A percentile compares a stretch with the other conserved stretches of the same genome.
Evolutionary conservation across 805 yeast genomes (phyloP).

Genomic region (Wilhelminamyces savonicus): DNA sequence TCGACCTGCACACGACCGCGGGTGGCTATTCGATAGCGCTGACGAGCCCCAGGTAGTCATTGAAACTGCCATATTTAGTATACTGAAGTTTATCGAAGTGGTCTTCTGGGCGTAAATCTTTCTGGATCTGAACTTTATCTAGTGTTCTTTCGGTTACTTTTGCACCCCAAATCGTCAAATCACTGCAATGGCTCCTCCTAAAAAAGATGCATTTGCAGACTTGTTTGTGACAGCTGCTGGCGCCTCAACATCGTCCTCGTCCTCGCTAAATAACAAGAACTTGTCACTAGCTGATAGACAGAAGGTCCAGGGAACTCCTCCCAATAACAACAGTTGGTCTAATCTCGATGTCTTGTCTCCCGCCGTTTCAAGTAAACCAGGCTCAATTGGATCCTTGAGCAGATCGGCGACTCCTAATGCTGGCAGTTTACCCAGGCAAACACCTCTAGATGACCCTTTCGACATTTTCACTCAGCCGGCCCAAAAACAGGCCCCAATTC

Average conservation of each 20-base stretch:
- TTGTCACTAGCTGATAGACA: conserved; percentile 22
- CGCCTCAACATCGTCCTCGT: conserved; percentile 6
- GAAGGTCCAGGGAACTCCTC: conserved; percentile 5
- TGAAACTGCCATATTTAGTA: no score
- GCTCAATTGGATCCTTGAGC: conserved; percentile 1
- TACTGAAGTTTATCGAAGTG: no score
- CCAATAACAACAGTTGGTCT: conserved; percentile 1
- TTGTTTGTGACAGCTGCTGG: conserved; percentile 28
- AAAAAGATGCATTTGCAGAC: conserved; percentile 41
- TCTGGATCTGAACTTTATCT: no score
- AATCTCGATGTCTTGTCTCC: conserved; percentile 7
- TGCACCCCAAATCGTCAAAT: no score
- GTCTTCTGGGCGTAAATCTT: no score
- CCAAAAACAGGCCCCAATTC: not conserved
- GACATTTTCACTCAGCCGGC: not conserved
- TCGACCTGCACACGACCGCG: no score
- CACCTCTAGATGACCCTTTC: not conserved
- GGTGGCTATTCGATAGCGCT: no score
- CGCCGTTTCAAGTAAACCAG: no score
- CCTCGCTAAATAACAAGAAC: conserved; percentile 1
- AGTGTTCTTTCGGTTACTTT: no score
- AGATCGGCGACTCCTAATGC: not conserved
- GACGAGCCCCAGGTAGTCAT: no score
- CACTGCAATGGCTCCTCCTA: conserved; percentile 22
- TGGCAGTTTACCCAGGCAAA: no score